phyloP scores from a whole-genome alignment of 202 grass and related monocot genomes.

The Carex arenaria region DNA sequence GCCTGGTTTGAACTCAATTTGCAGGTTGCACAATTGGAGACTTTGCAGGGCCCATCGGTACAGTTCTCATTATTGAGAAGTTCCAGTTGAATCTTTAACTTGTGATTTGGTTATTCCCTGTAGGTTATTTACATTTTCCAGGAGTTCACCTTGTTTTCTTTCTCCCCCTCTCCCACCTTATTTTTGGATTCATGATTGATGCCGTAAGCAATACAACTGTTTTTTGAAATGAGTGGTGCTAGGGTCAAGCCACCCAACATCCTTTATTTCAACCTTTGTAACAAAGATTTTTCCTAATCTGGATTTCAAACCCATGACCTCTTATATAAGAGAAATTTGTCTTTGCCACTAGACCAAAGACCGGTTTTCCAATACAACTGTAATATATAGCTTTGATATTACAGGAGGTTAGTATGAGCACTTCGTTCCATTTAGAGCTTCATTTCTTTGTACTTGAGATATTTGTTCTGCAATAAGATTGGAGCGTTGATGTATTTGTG shows the following conservation, averaged over 20 bases:
- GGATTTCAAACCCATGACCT: too few relatives aligned
- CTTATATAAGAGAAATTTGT: too few relatives aligned
- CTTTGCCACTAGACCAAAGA: too few relatives aligned
- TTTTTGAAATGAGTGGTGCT: too few relatives aligned
- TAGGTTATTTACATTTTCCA: conserved; percentile 13
- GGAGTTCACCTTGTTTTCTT: not conserved
- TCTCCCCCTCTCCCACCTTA: not conserved
- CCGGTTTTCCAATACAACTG: not conserved
- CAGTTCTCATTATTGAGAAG: conserved; percentile 68
- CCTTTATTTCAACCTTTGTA: too few relatives aligned
- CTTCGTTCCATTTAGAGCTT: not conserved
- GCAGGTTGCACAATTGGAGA: conserved; percentile 86
- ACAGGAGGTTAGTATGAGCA: not conserved
- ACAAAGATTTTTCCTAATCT: too few relatives aligned
- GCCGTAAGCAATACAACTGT: not conserved
- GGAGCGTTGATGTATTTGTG: not conserved
- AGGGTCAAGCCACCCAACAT: too few relatives aligned
- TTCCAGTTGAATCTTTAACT: conserved; percentile 43
- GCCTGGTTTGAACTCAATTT: conserved; percentile 8
- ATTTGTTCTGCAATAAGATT: not conserved
- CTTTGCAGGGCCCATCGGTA: conserved; percentile 69
- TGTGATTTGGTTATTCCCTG: conserved; percentile 9
- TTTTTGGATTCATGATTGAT: not conserved
- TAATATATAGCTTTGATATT: not conserved
- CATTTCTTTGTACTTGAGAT: not conserved